Evolutionary conservation across 352 stramenopile genomes (phyloP), one percentile per base, ranked within the genome.

Genomic region (Globisporangium spinosum): DNA sequence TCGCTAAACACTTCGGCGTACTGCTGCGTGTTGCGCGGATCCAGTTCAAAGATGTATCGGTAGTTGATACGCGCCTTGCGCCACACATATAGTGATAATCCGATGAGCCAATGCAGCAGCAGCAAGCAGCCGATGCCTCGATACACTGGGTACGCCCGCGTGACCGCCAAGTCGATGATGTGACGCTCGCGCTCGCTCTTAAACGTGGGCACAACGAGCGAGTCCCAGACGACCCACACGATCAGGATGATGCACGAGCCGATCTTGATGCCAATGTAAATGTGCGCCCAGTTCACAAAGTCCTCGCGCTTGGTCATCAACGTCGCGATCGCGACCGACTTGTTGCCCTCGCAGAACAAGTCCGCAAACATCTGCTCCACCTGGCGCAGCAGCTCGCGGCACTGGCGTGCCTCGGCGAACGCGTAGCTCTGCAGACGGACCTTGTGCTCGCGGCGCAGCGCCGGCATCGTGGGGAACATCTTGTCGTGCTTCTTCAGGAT

Each of bases 401-500:
- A 89, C n/a, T 75, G 49, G 27, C 69, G 66, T 13, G 88, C 83
- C 35, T 89, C 77, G 0, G 85, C 76, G 66, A 96, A 93, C 47
- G 77, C 73, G 35, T 81, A 87, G 4, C 67, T 74, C 62, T 93
- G 72, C 29, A 93, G 76, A 17, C 77, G 79, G 20, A 58, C 57
- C 59, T 77, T 78, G 65, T 91, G 75, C 25, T 85, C 62, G 10
- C 63, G 53, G 17, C 67, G 67, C 10, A 87, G 70, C 34, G 77
- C 68, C 38, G 77, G 71, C 62, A 78, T 71, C 23, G 85, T 74
- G 1, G 76, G 75, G 45, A 85, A 80, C 67, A 85, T 82, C 61
- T 98, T 98, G 75, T 98, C 95, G 74, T 98, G 92, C 64, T 98
- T 98, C 74, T 99, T 99, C 34, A 98, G 72, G 69, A 99, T 98